Evolutionary conservation across 495 filamentous ascomycete genomes (phyloP).

Genomic region (Hypoxylon rickii): DNA sequence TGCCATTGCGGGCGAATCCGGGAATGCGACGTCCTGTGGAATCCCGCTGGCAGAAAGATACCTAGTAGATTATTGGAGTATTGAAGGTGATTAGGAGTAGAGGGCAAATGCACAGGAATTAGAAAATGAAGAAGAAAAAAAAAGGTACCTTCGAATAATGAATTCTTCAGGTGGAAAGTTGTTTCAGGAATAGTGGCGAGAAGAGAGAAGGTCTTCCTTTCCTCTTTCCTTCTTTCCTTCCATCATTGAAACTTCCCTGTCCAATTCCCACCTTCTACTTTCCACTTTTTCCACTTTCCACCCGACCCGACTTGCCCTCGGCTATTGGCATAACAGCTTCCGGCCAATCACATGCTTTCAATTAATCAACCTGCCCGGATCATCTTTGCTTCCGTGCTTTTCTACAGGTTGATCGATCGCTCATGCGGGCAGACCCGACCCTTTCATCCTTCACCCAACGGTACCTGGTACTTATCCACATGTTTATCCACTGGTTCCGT

Average conservation of each 20-base stretch:
- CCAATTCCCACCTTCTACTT: conserved; percentile 12
- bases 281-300: conserved; percentile 33
- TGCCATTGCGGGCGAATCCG: conserved; percentile 63
- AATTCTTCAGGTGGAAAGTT: neutral
- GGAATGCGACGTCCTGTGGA: neutral
- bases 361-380: conserved; percentile 38
- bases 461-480: too few relatives aligned
- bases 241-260: conserved; percentile 28
- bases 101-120: too few relatives aligned
- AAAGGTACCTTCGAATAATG: too few relatives aligned
- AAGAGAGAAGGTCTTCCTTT: conserved; percentile 30
- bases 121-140: too few relatives aligned
- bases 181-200: conserved; percentile 32
- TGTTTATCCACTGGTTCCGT: too few relatives aligned
- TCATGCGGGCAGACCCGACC: neutral
- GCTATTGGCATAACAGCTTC: conserved; percentile 31
- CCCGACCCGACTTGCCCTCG: conserved; percentile 42
- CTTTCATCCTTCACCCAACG: neutral
- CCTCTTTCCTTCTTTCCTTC: neutral
- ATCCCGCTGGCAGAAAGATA: neutral
- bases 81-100: too few relatives aligned
- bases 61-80: too few relatives aligned
- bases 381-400: conserved; percentile 23
- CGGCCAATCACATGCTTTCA: conserved; percentile 37
- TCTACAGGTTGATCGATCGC: conserved; percentile 5